Evolutionary conservation across 208 protist genomes (phyloP).

Genomic region (Acanthamoeba sp.): DNA sequence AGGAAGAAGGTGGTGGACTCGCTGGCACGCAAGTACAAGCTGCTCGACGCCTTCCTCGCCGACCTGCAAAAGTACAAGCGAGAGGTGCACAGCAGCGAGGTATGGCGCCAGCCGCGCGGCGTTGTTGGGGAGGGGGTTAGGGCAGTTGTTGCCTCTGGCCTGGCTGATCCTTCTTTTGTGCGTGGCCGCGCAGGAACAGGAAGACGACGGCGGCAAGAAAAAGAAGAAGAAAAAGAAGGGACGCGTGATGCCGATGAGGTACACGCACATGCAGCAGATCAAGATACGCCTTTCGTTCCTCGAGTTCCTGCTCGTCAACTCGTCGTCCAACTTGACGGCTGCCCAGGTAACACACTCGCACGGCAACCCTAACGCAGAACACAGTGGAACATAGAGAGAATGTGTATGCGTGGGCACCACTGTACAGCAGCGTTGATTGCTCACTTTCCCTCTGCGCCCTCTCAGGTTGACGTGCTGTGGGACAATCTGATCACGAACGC

Average conservation of each 20-base stretch:
- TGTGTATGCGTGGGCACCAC: too few species aligned
- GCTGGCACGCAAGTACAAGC: conserved; percentile 75
- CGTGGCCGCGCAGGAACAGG: conserved; percentile 5
- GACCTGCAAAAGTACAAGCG: conserved; percentile 75
- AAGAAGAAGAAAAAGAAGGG: conserved; percentile 70
- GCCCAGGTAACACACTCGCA: too few species aligned
- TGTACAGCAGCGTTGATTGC: too few species aligned
- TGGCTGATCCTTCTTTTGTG: not conserved
- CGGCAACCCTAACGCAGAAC: too few species aligned
- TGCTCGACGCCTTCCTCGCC: conserved; percentile 54
- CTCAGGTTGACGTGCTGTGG: conserved; percentile 80
- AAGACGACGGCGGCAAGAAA: not conserved
- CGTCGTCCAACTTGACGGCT: conserved; percentile 76
- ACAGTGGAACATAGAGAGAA: too few species aligned
- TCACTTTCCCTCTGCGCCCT: not conserved
- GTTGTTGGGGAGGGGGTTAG: not conserved
- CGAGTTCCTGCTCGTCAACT: conserved; percentile 82
- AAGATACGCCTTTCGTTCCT: conserved; percentile 82
- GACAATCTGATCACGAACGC: conserved; percentile 78
- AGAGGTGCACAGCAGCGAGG: not conserved
- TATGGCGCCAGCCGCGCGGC: not conserved
- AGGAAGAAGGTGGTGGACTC: conserved; percentile 80
- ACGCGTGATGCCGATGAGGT: conserved; percentile 2
- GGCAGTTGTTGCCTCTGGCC: too few species aligned
- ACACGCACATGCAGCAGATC: conserved; percentile 79